Base-by-base conservation (phyloP, 352 stramenopile genomes). In the Globisporangium middletonii region DNA sequence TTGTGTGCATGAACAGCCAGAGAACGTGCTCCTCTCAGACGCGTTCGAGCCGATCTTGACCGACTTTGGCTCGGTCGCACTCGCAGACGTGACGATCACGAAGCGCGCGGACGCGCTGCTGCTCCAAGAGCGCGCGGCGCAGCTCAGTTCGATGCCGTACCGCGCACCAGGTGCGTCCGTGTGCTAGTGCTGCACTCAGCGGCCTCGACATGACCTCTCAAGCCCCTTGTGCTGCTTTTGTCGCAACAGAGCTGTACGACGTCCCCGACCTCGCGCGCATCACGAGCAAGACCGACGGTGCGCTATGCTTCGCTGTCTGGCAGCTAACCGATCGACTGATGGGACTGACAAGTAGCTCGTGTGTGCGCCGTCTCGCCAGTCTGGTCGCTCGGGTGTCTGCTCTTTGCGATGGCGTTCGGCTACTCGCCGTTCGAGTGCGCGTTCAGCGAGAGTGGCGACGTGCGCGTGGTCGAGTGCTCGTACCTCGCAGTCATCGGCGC, bases 401-500 rank as follows among this genome's bases (percentile, higher is more conserved):
- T 97, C 28, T 97, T 87, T 63, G 80, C 86, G 28, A 90, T 95
- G 73, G 82, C 83, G 42, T 96, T 95, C 61, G 88, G 88, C 5
- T 95, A 95, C 62, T 94, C 83, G 41, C 88, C 88, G 12, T 95
- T 95, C 48, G 88, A 97, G 62, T 93, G 86, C 62, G 74, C 88
- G 46, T 94, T 96, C 66, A 72, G 74, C 46, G 79, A 88, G 55
- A 73, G 60, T 42, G 83, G 79, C 52, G 77, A 80, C 18, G 65
- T 91, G 57, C 68, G 71, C 33, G 73, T 92, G 60, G 70, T 86
- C 42, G 88, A 95, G 63, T 95, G 86, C 75, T 91, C 83, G 0
- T 96, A 93, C 56, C 68, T 96, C 46, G 72, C 79, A 4, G 79
- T 96, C 27, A 92, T 96, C 50, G 88, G 83, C n/a, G 68, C 77